Evolutionary conservation across 2,329 filamentous ascomycete species (phyloP), one percentile per base, ranked within the genome.

Genomic region (Elsinoe batatas): DNA sequence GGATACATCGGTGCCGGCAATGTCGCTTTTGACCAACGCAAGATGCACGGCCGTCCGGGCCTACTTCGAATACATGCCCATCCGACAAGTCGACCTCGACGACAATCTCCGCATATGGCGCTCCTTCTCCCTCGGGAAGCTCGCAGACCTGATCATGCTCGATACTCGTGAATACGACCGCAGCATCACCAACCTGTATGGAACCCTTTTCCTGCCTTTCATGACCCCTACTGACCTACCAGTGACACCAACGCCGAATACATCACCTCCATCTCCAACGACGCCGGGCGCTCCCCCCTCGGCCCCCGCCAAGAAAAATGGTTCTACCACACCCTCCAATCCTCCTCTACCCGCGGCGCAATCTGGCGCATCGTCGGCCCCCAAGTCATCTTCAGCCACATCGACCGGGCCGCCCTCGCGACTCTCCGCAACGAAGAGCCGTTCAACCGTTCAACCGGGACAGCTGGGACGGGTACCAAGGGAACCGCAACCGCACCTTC

Each of bases 331-430:
- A 58, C 59, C 18, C 57, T 67, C 3, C 61, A 61, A 38, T 35
- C 44, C 17, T 65, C 81, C 1, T 71, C 76, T 15, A 62, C 77
- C n/a, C 77, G 84, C 10, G 80, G 79, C 12, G 81, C 84, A 0
- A 76, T 77, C 1, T 89, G 85, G 85, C 76, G 84, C 32, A 66
- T 89, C 17, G 75, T 89, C 44, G 85, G 84, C 12, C 84, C 81
- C 37, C 84, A 88, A 65, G 79, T 85, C 50, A 69, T 87, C 36
- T 86, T 87, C 68, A 79, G 77, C 17, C 74, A 75, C 11, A 68
- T 82, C 15, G 76, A 77, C 60, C 64, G 71, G 57, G 72, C 71
- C 1, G 54, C 57, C 13, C 62, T 60, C 56, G 63, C 70, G 1
- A 69, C 69, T 0, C 68, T 65, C 12, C 71, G 71, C 33, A 18